Conservation (phyloP, 371 early-diverging fungal genomes). For the Encephalitozoon romaleae region DNA sequence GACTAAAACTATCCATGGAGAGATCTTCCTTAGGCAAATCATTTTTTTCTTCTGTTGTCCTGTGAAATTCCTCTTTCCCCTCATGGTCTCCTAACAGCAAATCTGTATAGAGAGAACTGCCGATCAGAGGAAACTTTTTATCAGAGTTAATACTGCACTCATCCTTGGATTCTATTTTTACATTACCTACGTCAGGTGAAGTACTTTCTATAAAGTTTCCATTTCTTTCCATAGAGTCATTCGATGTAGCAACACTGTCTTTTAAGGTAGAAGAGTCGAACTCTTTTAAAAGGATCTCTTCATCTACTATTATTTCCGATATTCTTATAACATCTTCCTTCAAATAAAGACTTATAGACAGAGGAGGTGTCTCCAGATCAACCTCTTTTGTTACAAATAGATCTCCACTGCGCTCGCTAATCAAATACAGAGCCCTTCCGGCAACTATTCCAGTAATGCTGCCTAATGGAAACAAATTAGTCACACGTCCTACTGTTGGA, state of each 20-base stretch:
- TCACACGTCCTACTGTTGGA: background rate
- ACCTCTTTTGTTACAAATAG: constrained; percentile 1
- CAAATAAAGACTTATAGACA: background rate
- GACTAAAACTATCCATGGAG: background rate
- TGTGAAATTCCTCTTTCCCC: background rate
- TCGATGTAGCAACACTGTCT: background rate
- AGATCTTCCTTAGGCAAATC: background rate
- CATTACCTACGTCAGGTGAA: background rate
- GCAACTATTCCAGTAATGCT: background rate
- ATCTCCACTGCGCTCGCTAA: background rate
- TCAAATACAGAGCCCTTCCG: background rate
- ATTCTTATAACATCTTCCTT: constrained; percentile 1
- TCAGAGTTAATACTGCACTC: background rate
- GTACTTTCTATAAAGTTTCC: background rate
- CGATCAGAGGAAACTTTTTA: background rate
- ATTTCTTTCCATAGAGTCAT: background rate
- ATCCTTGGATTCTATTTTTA: constrained; percentile 21
- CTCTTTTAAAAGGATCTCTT: background rate
- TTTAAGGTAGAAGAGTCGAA: background rate
- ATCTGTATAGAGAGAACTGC: background rate
- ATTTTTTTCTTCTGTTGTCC: background rate
- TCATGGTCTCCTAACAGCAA: background rate
- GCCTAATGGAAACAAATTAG: background rate
- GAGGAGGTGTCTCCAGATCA: background rate
- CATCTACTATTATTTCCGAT: background rate